Percentiles rank a stretch among this genome's conserved stretches.
These are phyloP conservation scores for Globisporangium solare DNA, from an alignment of 352 stramenopile species.

Conservation along the genomic window DNA sequence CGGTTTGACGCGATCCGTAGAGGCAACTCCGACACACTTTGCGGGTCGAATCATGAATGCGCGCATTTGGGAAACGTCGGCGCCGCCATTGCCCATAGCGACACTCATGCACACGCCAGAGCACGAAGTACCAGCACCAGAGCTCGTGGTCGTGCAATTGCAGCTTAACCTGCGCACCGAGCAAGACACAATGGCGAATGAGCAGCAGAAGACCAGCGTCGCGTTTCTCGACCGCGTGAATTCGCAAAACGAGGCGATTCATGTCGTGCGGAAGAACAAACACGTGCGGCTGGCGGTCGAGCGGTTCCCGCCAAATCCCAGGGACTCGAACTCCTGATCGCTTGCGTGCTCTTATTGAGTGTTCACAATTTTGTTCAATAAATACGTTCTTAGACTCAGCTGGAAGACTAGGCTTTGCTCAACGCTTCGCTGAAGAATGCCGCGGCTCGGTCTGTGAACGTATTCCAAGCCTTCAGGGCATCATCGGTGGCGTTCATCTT, in stretches of 20 bases:
- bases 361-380: neutral
- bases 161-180: conserved; percentile 1
- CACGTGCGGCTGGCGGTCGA: conserved; percentile 1
- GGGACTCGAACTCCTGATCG: neutral
- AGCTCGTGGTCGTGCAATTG: conserved; percentile 2
- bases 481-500: no score
- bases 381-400: no score
- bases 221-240: no score
- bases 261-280: no score
- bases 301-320: conserved; percentile 5
- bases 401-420: no score
- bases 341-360: neutral
- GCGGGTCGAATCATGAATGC: conserved; percentile 8
- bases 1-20: conserved; percentile 18
- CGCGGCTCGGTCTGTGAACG: neutral
- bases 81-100: neutral
- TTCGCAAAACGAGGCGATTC: no score
- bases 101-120: neutral
- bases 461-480: neutral
- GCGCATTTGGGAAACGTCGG: neutral
- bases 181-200: neutral
- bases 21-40: neutral
- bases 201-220: neutral
- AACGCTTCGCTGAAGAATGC: neutral
- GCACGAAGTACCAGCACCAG: conserved; percentile 1